Conservation (phyloP, 1,139 yeast species). For the Protomyces inundatus region DNA sequence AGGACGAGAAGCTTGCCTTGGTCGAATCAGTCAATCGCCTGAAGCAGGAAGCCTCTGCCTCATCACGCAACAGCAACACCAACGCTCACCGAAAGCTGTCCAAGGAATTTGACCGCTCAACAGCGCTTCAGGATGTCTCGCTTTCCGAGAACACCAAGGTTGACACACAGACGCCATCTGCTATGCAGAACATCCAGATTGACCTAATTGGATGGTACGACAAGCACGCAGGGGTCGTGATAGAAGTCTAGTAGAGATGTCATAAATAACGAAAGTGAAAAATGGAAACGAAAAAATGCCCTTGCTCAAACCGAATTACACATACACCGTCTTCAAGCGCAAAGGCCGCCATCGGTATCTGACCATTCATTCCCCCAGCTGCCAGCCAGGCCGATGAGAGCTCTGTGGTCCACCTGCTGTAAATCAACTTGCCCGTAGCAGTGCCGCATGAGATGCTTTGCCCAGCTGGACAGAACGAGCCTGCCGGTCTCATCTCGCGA, state of each 20-base stretch:
- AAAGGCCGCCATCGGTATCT: slow-evolving; percentile 10
- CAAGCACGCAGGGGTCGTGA: slow-evolving; percentile 19
- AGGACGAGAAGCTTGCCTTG: slow-evolving; percentile 20
- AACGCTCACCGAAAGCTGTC: slow-evolving; percentile 2
- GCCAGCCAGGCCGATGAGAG: slow-evolving; percentile 18
- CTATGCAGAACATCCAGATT: slow-evolving; percentile 3
- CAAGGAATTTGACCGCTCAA: slow-evolving; percentile 11
- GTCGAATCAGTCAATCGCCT: slow-evolving; percentile 12
- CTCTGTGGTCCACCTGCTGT: slow-evolving; percentile 11
- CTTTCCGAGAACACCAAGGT: neutral
- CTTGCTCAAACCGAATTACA: neutral
- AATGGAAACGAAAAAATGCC: neutral
- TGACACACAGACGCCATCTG: neutral
- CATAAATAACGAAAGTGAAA: neutral
- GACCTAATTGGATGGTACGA: slow-evolving; percentile 22
- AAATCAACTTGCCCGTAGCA: slow-evolving; percentile 14
- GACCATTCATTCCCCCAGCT: slow-evolving; percentile 17
- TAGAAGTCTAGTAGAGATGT: slow-evolving; percentile 1
- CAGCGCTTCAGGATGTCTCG: slow-evolving; percentile 4
- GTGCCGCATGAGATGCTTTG: slow-evolving; percentile 50
- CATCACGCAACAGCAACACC: neutral
- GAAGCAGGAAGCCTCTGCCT: neutral
- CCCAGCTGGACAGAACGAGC: slow-evolving; percentile 88
- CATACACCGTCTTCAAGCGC: neutral
- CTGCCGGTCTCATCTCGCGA: slow-evolving; percentile 95